phyloP scores from a whole-genome alignment of 805 yeast genomes.

The Barnettozyma californica region DNA sequence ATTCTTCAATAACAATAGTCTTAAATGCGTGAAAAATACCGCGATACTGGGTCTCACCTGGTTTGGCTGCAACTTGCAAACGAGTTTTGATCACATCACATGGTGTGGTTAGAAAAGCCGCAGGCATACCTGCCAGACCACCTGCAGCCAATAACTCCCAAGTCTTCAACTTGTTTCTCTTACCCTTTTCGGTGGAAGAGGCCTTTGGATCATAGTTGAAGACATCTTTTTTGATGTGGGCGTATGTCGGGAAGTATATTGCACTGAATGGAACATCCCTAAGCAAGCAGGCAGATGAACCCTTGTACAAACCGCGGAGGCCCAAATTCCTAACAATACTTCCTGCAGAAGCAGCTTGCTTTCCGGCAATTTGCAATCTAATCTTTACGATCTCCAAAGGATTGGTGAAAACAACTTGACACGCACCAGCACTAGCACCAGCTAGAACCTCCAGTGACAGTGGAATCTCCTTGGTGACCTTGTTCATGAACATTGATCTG shows the following conservation, averaged over 20 bases:
- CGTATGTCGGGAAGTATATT: conserved; percentile 94
- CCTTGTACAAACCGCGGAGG: conserved; percentile 80
- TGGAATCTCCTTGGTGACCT: conserved; percentile 42
- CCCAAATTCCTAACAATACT: conserved; percentile 78
- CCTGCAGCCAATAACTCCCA: conserved; percentile 86
- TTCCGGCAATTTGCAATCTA: conserved; percentile 91
- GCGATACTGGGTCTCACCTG: conserved; percentile 70
- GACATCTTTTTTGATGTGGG: conserved; percentile 78
- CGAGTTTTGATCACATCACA: conserved; percentile 96
- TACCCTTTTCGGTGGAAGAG: conserved; percentile 39
- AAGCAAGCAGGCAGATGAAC: conserved; percentile 83
- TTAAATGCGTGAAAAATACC: conserved; percentile 75
- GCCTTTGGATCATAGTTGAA: conserved; percentile 72
- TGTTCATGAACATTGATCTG: conserved; percentile 63
- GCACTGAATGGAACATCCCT: conserved; percentile 97
- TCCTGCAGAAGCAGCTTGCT: conserved; percentile 48
- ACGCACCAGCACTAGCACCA: conserved; percentile 93
- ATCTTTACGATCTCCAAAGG: conserved; percentile 95
- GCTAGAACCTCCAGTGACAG: conserved; percentile 69
- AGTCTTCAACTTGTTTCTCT: conserved; percentile 57
- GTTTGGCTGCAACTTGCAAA: conserved; percentile 75
- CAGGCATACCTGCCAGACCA: conserved; percentile 96
- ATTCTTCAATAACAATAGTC: conserved; percentile 77
- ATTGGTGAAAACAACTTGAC: conserved; percentile 94
- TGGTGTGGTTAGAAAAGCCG: conserved; percentile 94